These are phyloP conservation scores for Eimeria acervulina DNA, from an alignment of 169 alveolate species.

Conservation along the genomic window DNA sequence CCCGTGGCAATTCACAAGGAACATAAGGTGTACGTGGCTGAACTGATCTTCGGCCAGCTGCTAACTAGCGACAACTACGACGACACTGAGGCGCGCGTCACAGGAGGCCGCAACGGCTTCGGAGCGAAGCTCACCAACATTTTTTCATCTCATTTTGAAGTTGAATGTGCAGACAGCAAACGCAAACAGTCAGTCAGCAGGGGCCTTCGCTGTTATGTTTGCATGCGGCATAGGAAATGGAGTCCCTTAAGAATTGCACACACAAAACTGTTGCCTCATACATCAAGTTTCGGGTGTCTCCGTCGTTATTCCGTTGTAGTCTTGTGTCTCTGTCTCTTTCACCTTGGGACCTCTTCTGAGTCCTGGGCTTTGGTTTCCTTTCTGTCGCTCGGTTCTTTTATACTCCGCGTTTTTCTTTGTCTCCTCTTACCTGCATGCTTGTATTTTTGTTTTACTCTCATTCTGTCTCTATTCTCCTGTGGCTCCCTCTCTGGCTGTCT, in stretches of 20 bases:
- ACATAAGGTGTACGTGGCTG: conserved; percentile 98
- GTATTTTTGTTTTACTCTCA: too few species aligned
- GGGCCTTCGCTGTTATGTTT: neutral
- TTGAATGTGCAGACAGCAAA: conserved; percentile 97
- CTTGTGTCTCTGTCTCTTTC: neutral
- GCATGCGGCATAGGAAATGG: neutral
- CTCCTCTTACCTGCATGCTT: neutral
- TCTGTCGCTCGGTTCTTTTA: too few species aligned
- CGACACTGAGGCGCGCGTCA: conserved; percentile 98
- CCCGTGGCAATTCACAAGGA: conserved; percentile 98
- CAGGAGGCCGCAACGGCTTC: conserved; percentile 99
- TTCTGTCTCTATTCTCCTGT: neutral
- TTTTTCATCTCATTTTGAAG: conserved; percentile 96
- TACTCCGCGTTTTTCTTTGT: too few species aligned
- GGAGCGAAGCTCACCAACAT: conserved; percentile 99
- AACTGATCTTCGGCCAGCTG: conserved; percentile 98
- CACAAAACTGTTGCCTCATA: neutral
- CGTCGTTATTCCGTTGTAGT: neutral
- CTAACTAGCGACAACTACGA: conserved; percentile 99
- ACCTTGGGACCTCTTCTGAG: neutral
- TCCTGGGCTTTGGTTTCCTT: neutral
- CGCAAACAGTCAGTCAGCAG: conserved; percentile 89
- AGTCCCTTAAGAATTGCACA: neutral
- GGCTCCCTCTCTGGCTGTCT: neutral
- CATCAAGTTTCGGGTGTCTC: neutral